phyloP scores from a whole-genome alignment of 2,329 filamentous ascomycete genomes.

The Nigrograna mackinnonii region DNA sequence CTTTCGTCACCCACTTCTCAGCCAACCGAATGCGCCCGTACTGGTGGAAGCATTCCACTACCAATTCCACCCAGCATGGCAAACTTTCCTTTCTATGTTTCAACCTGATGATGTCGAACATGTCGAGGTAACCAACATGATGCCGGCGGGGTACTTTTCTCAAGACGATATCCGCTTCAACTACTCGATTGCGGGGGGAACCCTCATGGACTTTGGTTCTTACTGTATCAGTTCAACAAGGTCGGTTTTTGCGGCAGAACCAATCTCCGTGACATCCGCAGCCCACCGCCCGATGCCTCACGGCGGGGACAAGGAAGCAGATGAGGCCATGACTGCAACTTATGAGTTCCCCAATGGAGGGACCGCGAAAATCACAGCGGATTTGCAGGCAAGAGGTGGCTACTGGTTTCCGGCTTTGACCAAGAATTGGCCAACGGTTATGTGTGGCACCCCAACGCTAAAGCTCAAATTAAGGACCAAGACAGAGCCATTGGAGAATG shows the following conservation, averaged over 20 bases:
- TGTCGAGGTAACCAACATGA: conserved; percentile 28
- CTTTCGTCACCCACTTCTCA: conserved; percentile 34
- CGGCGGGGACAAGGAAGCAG: conserved; percentile 18
- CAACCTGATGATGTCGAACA: conserved; percentile 35
- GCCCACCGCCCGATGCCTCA: conserved; percentile 10
- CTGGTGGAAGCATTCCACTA: conserved; percentile 51
- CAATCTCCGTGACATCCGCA: conserved; percentile 21
- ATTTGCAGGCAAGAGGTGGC: conserved; percentile 18
- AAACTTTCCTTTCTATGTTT: conserved; percentile 39
- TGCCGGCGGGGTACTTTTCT: conserved; percentile 27
- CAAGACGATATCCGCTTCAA: conserved; percentile 43
- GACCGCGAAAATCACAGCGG: conserved; percentile 13
- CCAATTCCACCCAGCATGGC: conserved; percentile 48
- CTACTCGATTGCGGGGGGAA: conserved; percentile 43
- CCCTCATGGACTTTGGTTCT: conserved; percentile 43
- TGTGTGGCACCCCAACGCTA: conserved; percentile 8
- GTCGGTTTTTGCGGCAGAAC: conserved; percentile 27
- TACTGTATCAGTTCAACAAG: conserved; percentile 39
- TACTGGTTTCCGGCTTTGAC: conserved; percentile 23
- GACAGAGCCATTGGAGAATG: conserved; percentile 6
- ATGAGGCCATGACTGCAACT: conserved; percentile 21
- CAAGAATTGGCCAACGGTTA: conserved; percentile 19
- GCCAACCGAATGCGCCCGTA: conserved; percentile 41
- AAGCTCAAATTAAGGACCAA: conserved; percentile 13
- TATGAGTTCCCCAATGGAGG: conserved; percentile 25